Base-by-base conservation (phyloP, 1,284 basidiomycete genomes). In the Marasmius oreades region DNA sequence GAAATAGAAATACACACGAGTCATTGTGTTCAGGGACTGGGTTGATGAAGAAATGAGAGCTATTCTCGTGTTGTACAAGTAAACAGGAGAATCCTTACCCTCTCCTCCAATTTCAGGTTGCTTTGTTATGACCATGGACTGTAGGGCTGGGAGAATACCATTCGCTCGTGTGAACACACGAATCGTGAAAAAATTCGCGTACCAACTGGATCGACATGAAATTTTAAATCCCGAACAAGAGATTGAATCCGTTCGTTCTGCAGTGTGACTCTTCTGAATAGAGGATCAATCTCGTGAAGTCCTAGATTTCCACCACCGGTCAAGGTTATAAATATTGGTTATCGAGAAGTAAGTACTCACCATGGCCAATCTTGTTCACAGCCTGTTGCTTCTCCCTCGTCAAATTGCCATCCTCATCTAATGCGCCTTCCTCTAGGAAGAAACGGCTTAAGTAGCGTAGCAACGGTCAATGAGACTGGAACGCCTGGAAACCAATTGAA, bases 51-150 rank as follows among this genome's bases (percentile, higher is more conserved):
- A 26, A 57, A 26, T 42, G 24, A 53, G 42, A 26, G 24, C 55
- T 54, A 34, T 24, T 39, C 36, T 50, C 45, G 22, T 54, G 43
- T 39, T 44, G 57, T 55, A 12, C 10, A 45, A 42, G 34, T 26
- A 34, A n/a, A n/a, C 24, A 54, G 51, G 57, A 56, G 52, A 34
- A 42, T 16, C 64, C 70, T 62, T 59, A 92, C 92, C 92, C 79
- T 90, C 85, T 1, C 92, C 93, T 2, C 95, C 95, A 28, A 96
- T 94, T 55, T 86, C 77, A 1, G 90, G 85, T 67, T 95, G 92
- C 70, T 96, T 95, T 65, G 86, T 92, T 56, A 96, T 95, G 22
- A 98, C 80, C 96, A 98, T 98, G 16, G 89, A 92, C 70, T 99
- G 96, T 53, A 98, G 74, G 4, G 94, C 93, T 86, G 50, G 34